Conservation (phyloP, 345 rosid genomes). For the Rhizophora mangle region DNA sequence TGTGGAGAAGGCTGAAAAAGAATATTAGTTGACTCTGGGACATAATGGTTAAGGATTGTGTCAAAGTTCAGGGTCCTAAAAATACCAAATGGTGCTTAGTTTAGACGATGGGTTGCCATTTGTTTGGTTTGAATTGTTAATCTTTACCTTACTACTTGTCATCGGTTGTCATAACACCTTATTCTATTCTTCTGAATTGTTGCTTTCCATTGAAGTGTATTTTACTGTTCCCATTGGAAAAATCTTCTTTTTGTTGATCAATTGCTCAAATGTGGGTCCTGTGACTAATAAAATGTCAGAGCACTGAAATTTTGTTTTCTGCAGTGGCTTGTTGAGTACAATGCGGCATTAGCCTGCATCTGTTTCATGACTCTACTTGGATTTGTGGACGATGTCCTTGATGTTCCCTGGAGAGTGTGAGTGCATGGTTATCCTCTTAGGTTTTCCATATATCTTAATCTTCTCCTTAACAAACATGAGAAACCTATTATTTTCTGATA, state of each 20-base stretch:
- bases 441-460: not conserved
- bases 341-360: constrained; percentile 90
- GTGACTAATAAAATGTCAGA: constrained; percentile 1
- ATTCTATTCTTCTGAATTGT: no score
- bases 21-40: no score
- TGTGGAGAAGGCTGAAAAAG: no score
- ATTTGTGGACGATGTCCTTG: constrained; percentile 91
- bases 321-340: constrained; percentile 99
- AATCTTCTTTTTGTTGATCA: not conserved
- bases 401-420: constrained; percentile 99
- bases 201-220: no score
- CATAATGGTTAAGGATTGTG: no score
- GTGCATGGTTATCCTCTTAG: constrained; percentile 33
- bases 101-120: no score
- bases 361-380: constrained; percentile 99
- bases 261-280: not conserved
- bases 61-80: no score
- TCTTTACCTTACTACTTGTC: no score
- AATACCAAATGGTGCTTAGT: no score
- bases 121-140: no score
- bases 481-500: not conserved
- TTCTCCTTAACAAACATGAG: not conserved
- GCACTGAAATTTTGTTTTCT: constrained; percentile 21
- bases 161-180: no score
- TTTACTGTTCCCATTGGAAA: no score